Evolutionary conservation across 768 basidiomycete genomes (phyloP).

Genomic region (Podaxis pistillaris): DNA sequence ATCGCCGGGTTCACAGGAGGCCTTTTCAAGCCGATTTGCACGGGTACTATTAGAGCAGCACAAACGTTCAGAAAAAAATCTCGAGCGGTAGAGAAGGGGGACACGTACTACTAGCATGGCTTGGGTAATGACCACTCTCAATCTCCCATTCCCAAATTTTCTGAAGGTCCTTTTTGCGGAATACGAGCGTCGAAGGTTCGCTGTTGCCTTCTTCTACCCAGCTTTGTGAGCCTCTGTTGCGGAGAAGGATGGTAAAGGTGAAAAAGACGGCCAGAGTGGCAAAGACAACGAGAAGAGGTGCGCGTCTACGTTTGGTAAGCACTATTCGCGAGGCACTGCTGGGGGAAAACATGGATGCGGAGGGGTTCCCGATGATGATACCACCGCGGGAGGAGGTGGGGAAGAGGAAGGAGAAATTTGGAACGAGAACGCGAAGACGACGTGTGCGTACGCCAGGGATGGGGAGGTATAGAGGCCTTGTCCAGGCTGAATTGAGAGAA

Average conservation of each 20-base stretch:
- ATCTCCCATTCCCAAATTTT: constrained; percentile 95
- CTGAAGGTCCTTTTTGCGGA: constrained; percentile 67
- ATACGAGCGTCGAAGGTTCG: constrained; percentile 71
- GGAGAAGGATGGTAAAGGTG: constrained; percentile 31
- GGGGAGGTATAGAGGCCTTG: constrained; percentile 53
- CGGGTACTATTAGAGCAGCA: constrained; percentile 48
- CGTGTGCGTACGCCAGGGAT: constrained; percentile 59
- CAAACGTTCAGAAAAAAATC: background rate
- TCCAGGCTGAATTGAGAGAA: constrained; percentile 37
- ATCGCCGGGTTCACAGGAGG: constrained; percentile 67
- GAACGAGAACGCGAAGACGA: constrained; percentile 56
- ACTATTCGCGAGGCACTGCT: constrained; percentile 38
- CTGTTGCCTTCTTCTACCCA: constrained; percentile 29
- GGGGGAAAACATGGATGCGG: background rate
- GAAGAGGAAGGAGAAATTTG: constrained; percentile 48
- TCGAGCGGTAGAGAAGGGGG: background rate
- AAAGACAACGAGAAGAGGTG: constrained; percentile 50
- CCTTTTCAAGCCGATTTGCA: constrained; percentile 53
- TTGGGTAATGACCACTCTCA: constrained; percentile 86
- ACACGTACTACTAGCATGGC: constrained; percentile 59
- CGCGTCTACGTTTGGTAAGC: constrained; percentile 38
- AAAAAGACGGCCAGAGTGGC: constrained; percentile 51
- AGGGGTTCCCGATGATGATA: constrained; percentile 7
- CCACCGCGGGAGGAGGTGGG: constrained; percentile 19
- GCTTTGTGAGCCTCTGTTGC: constrained; percentile 21